phyloP scores from a whole-genome alignment of 2,329 filamentous ascomycete genomes.

The Bipolaris cookei region DNA sequence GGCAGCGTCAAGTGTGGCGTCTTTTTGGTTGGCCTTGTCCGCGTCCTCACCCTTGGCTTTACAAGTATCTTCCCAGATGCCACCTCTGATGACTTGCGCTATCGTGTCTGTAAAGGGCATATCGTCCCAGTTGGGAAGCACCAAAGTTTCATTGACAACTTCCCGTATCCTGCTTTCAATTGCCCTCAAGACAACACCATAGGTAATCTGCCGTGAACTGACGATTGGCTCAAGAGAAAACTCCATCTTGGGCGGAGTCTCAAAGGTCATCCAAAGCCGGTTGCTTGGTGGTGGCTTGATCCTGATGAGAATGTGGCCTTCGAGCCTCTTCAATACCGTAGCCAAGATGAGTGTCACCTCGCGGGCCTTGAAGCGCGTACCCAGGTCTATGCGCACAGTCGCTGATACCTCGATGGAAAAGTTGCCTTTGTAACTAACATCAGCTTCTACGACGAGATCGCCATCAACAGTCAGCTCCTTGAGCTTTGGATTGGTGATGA shows the following conservation, averaged over 20 bases:
- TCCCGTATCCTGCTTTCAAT: slow-evolving; percentile 96
- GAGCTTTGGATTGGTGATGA: slow-evolving; percentile 85
- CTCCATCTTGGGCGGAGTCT: slow-evolving; percentile 91
- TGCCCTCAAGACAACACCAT: slow-evolving; percentile 85
- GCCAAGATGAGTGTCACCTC: slow-evolving; percentile 90
- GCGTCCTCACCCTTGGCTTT: slow-evolving; percentile 22
- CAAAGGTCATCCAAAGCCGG: slow-evolving; percentile 93
- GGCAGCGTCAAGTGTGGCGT: slow-evolving; percentile 20
- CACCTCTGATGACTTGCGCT: slow-evolving; percentile 79
- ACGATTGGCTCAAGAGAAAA: slow-evolving; percentile 96
- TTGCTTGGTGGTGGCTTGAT: slow-evolving; percentile 97
- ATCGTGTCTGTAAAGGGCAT: slow-evolving; percentile 86
- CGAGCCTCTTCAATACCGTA: slow-evolving; percentile 80
- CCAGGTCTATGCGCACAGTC: slow-evolving; percentile 90
- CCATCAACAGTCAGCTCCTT: slow-evolving; percentile 91
- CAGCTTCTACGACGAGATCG: slow-evolving; percentile 84
- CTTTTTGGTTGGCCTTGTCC: slow-evolving; percentile 21
- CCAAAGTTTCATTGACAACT: slow-evolving; percentile 88
- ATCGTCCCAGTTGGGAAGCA: slow-evolving; percentile 95
- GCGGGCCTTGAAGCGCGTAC: slow-evolving; percentile 83
- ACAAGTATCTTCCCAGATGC: slow-evolving; percentile 68
- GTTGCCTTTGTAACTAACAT: slow-evolving; percentile 87
- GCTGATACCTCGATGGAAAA: slow-evolving; percentile 89
- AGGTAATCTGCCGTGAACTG: slow-evolving; percentile 93
- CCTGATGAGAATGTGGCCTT: slow-evolving; percentile 83